Base-by-base conservation (phyloP, 345 rosid genomes). In the Punica granatum region DNA sequence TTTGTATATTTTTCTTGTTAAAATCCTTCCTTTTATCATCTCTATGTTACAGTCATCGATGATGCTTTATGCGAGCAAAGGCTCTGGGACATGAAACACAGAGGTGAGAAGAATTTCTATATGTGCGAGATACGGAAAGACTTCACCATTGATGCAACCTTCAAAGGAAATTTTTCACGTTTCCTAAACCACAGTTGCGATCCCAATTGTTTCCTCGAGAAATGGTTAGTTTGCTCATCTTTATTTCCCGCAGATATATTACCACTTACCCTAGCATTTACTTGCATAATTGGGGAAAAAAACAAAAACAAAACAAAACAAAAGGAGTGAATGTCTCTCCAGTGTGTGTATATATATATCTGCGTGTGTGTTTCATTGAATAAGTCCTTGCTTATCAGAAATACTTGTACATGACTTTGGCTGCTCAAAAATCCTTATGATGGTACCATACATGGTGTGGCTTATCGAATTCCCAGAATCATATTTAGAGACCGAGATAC, bases 1-100 rank as follows among this genome's bases (percentile, higher is more conserved):
- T 23, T 51, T 51, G 58, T 33, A 19, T 62, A 26, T 5, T 62
- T 32, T 34, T 16, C 25, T 61, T 60, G 36, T 28, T 30, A n/a
- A n/a, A 16, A 33, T 34, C 15, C n/a, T 62, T 9, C 59, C 18
- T 67, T n/a, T 62, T 18, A 15, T 67, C 74, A 43, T 65, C 49
- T 67, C 68, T 69, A 68, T 56, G 53, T 80, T 83, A 69, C 91
- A 93, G 99, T 93, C 58, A 90, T 93, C 76, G 80, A 84, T 78
- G 96, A 94, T 75, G 95, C 95, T 71, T 67, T 77, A 35, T 91
- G 99, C 70, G 96, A 86, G 84, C 73, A 84, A 82, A 89, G 99
- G 86, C 92, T 93, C 60, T 93, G 99, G 99, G 92, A 94, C 81
- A 89, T 94, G 99, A 94, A 94, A 74, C 72, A 90, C 80, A 79